Evolutionary conservation across 2,329 filamentous ascomycete species (phyloP).

Genomic region (Tolypocladium amazonense): DNA sequence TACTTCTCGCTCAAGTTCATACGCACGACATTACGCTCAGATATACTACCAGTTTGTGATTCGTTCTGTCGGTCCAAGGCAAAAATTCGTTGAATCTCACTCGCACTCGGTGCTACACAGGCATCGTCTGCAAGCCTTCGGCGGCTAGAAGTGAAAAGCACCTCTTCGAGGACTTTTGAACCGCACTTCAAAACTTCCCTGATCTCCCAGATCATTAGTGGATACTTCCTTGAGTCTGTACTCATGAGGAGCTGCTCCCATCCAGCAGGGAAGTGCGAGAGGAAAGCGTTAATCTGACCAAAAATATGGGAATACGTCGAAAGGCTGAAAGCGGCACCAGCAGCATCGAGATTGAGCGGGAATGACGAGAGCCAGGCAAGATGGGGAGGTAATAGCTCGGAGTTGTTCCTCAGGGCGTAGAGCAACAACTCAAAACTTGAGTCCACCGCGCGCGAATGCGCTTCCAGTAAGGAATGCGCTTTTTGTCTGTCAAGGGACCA

Average conservation of each 20-base stretch:
- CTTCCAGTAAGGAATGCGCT: constrained; percentile 15
- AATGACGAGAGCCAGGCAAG: constrained; percentile 19
- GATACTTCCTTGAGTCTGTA: constrained; percentile 12
- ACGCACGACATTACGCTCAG: background rate
- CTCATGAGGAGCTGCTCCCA: constrained; percentile 10
- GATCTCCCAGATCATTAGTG: constrained; percentile 17
- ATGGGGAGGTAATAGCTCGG: constrained; percentile 10
- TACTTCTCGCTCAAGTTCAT: background rate
- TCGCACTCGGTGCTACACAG: constrained; percentile 2
- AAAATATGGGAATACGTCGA: background rate
- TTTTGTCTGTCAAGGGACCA: constrained; percentile 32
- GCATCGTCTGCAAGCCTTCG: constrained; percentile 14
- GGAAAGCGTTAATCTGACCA: constrained; percentile 10
- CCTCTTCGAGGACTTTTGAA: constrained; percentile 12
- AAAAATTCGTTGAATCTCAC: constrained; percentile 13
- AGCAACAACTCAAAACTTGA: constrained; percentile 10
- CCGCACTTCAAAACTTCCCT: constrained; percentile 11
- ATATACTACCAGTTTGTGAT: background rate
- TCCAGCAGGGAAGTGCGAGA: constrained; percentile 8
- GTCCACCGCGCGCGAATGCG: constrained; percentile 8
- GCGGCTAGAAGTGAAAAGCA: constrained; percentile 20
- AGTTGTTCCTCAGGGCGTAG: constrained; percentile 12
- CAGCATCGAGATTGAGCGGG: constrained; percentile 5
- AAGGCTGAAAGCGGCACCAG: background rate
- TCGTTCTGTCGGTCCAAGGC: constrained; percentile 13